Evolutionary conservation across 2,329 filamentous ascomycete species (phyloP), one percentile per base, ranked within the genome.

Genomic region (Aspergillus ochraceus): DNA sequence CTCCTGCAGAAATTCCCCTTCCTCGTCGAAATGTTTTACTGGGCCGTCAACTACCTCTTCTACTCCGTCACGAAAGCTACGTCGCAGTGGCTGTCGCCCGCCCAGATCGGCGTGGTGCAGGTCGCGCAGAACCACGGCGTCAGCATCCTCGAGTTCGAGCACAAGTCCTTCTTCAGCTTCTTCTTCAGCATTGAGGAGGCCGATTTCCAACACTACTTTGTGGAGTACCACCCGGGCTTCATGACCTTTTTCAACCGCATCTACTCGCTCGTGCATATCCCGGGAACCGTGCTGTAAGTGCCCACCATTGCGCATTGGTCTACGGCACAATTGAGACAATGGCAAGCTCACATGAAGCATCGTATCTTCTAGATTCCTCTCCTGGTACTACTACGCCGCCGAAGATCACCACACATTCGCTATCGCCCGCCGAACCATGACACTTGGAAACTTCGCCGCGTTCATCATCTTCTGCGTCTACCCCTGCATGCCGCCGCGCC

Each of bases 11-110:
- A 87, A 68, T 89, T 86, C 64, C 88, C 88, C 4, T 90, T 90
- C 69, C 73, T 90, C 57, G 81, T 90, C 52, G 88, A 90, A 73
- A 90, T 90, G 86, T 89, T 90, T 72, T 90, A 90, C 76, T 90
- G 88, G 88, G 80, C 83, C 49, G 80, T 90, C 66, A 89, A 87
- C 68, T 84, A 87, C 64, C 78, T 82, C 50, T 86, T 88, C 70
- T 90, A 90, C 75, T 80, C 83, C 42, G 77, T 86, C 72, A 88
- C 86, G 8, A 81, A 83, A 17, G 76, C 81, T 17, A 71, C 82
- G 6, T 81, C 83, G 2, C 79, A 83, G 59, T 72, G 73, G 52
- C 75, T 84, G 57, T 86, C 84, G 12, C 68, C 68, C 59, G 82
- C 82, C 39, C 80, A 81, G 49, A 78, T 79, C 42, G 73, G 73